Evolutionary conservation across 1,284 basidiomycete genomes (phyloP).

Genomic region (Boletus mariae): DNA sequence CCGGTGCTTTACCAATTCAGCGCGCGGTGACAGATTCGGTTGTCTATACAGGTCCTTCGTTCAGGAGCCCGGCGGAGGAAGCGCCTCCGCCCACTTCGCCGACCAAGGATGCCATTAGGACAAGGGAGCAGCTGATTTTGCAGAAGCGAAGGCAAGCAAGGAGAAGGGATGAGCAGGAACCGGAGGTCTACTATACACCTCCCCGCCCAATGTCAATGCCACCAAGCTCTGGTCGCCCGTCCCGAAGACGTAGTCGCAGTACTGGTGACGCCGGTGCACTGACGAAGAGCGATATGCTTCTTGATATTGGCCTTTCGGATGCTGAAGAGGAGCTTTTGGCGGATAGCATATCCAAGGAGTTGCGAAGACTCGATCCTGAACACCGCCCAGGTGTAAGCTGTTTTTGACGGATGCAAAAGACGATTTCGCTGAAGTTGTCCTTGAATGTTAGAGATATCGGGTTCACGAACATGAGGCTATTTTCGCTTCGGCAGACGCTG

Average conservation of each 20-base stretch:
- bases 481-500: constrained; percentile 72
- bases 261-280: constrained; percentile 61
- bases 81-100: constrained; percentile 35
- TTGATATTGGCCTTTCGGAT: constrained; percentile 40
- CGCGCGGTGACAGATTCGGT: constrained; percentile 47
- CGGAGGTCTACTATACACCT: constrained; percentile 34
- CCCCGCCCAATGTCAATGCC: constrained; percentile 24
- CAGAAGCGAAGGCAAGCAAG: constrained; percentile 68
- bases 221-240: constrained; percentile 46
- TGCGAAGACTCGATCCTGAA: constrained; percentile 54
- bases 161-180: constrained; percentile 48
- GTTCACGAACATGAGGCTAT: constrained; percentile 77
- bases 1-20: constrained; percentile 35
- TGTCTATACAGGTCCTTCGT: constrained; percentile 30
- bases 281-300: constrained; percentile 34
- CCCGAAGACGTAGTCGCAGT: constrained; percentile 65
- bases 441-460: constrained; percentile 45
- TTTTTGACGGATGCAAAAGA: background rate
- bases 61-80: constrained; percentile 27
- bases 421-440: constrained; percentile 2
- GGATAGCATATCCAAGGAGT: constrained; percentile 66
- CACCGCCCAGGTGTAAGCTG: constrained; percentile 46
- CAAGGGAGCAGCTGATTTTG: constrained; percentile 66
- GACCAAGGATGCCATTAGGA: constrained; percentile 61
- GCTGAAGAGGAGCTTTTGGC: constrained; percentile 52